Evolutionary conservation across 805 yeast species (phyloP), one percentile per base, ranked within the genome.

Genomic region (Teunomyces stri): DNA sequence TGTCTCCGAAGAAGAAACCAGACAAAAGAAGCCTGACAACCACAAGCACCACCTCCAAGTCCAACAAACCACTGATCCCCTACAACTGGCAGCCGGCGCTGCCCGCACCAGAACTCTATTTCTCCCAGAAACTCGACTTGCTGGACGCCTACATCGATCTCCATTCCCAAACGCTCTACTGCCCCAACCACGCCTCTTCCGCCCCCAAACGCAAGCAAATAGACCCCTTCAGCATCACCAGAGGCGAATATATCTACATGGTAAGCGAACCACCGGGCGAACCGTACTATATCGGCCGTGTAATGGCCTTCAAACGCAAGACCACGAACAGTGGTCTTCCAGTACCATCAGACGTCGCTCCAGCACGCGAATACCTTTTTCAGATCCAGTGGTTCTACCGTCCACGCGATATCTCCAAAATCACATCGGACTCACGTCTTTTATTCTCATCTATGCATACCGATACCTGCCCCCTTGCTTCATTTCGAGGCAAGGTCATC

Each of bases 221-320:
- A 7, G 35, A 40, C 22, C 22, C 15, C 3, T 60, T 66, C 46
- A 62, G 58, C 40, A 49, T 80, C n/a, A 50, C 51, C 4, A 80
- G 79, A 51, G 81, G 80, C 45, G 96, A 90, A 48, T 81, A 75
- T 49, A 84, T 90, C 7, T 90, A 87, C 61, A 82, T 91, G 82
- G 76, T 91, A 10, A 82, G 94, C 52, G 97, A 89, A 63, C 96
- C 96, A 1, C 89, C 96, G 0, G 94, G 96, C 2, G 97, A 89
- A 57, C 97, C 98, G 0, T 94, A 87, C 70, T 88, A 89, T 58
- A 79, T 94, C 38, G 98, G 95, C 0, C 74, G 92, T 36, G 76
- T 92, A 34, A 79, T 88, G 74, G 94, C 91, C 12, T 89, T 90
- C 54, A 65, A 57, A 40, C 31, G 28, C 35, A 27, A 55, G 44